A percentile compares a stretch with the other conserved stretches of the same genome.
These are phyloP conservation scores for Aquanectria penicillioides DNA, from an alignment of 2,329 filamentous ascomycete species.

Conservation along the genomic window DNA sequence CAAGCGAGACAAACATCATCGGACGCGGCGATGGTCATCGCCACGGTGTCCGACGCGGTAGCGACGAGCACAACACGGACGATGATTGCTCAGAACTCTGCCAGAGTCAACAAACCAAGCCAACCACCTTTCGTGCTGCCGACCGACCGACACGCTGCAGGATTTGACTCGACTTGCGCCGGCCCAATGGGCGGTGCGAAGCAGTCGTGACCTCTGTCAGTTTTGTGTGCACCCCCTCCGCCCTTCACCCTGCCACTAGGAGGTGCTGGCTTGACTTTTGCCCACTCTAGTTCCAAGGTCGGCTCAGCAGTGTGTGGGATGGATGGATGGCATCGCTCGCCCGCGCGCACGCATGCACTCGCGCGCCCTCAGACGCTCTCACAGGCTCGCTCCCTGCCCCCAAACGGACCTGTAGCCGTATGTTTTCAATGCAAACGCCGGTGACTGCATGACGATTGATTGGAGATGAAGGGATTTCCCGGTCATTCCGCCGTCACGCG, in stretches of 20 bases:
- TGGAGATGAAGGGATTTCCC: slow-evolving; percentile 29
- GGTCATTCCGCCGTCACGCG: slow-evolving; percentile 21
- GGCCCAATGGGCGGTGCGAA: slow-evolving; percentile 26
- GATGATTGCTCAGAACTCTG: slow-evolving; percentile 7
- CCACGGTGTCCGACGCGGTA: slow-evolving; percentile 10
- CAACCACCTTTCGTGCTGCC: slow-evolving; percentile 24
- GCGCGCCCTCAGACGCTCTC: too few relatives aligned
- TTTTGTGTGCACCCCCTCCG: slow-evolving; percentile 28
- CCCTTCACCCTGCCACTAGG: slow-evolving; percentile 28
- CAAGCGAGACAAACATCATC: slow-evolving; percentile 13
- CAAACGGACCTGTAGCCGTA: neutral
- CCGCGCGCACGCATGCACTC: slow-evolving; percentile 12
- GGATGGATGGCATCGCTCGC: slow-evolving; percentile 1
- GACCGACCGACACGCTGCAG: slow-evolving; percentile 32
- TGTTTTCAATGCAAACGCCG: slow-evolving; percentile 32
- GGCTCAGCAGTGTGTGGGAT: neutral
- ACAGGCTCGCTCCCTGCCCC: slow-evolving; percentile 8
- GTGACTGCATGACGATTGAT: slow-evolving; percentile 40
- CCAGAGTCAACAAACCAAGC: slow-evolving; percentile 20
- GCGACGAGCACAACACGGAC: slow-evolving; percentile 5
- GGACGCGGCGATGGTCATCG: slow-evolving; percentile 13
- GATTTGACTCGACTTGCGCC: slow-evolving; percentile 27
- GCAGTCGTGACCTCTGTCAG: slow-evolving; percentile 5
- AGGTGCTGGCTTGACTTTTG: slow-evolving; percentile 9
- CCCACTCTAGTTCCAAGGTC: slow-evolving; percentile 8